Conservation (phyloP, 768 basidiomycete genomes). For the Hypholoma fasciculare region DNA sequence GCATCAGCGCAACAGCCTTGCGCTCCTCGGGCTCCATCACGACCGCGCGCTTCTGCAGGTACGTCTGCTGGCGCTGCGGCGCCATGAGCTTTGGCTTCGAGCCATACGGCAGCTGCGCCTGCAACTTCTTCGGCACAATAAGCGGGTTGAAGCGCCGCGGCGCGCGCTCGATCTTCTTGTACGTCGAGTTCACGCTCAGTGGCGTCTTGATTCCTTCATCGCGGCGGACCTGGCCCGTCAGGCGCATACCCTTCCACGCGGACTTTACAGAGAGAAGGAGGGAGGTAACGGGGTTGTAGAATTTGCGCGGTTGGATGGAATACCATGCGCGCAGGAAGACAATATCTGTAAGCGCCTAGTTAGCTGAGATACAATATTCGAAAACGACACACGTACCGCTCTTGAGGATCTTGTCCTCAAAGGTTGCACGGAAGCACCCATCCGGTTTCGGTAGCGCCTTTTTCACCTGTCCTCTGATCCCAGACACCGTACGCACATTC, state of each 20-base stretch:
- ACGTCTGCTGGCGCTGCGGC: constrained; percentile 74
- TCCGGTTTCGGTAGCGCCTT: constrained; percentile 95
- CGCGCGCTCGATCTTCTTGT: constrained; percentile 79
- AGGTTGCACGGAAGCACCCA: constrained; percentile 93
- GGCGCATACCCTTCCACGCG: constrained; percentile 92
- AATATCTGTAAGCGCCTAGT: constrained; percentile 57
- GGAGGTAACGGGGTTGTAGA: constrained; percentile 96
- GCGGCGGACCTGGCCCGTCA: constrained; percentile 91
- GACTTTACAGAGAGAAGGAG: constrained; percentile 80
- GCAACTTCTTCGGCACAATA: constrained; percentile 86
- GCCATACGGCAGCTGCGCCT: constrained; percentile 87
- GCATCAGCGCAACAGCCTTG: constrained; percentile 85
- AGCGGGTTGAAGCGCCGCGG: constrained; percentile 90
- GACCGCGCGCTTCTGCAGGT: constrained; percentile 92
- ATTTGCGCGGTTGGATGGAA: constrained; percentile 90
- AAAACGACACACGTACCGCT: constrained; percentile 63
- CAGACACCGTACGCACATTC: constrained; percentile 92
- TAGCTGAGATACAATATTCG: not conserved
- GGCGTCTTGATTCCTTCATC: constrained; percentile 86
- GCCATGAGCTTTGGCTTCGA: constrained; percentile 87
- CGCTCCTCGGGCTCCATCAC: constrained; percentile 96
- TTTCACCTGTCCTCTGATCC: constrained; percentile 95
- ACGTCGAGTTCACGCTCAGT: constrained; percentile 78
- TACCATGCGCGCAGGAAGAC: constrained; percentile 98
- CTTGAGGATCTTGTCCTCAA: constrained; percentile 97